Evolutionary conservation across 2,329 filamentous ascomycete species (phyloP).

Genomic region (Bretziella fagacearum): DNA sequence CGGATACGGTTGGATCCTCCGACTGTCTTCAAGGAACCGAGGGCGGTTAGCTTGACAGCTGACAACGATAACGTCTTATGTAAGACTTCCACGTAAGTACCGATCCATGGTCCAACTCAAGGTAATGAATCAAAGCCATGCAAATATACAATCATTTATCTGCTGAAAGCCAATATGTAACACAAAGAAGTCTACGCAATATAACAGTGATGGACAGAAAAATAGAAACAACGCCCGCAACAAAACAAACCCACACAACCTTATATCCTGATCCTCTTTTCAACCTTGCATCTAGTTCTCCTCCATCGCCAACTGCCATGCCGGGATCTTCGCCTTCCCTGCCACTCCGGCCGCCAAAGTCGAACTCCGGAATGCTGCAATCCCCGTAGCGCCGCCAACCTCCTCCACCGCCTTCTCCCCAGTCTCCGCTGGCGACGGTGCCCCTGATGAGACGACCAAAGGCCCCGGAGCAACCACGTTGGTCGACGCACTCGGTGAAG

Average conservation of each 20-base stretch:
- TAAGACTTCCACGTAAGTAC: no score
- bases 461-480: neutral
- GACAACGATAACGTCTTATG: no score
- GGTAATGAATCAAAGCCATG: no score
- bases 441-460: neutral
- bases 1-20: no score
- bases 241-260: neutral
- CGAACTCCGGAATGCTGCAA: neutral
- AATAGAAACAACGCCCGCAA: neutral
- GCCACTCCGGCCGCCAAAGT: conserved; percentile 19
- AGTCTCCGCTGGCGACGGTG: conserved; percentile 8
- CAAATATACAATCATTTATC: no score
- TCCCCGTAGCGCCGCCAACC: neutral
- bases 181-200: neutral
- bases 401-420: neutral
- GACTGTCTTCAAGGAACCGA: no score
- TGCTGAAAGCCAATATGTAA: no score
- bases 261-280: neutral
- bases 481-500: conserved; percentile 10
- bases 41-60: no score
- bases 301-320: conserved; percentile 32
- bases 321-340: conserved; percentile 53
- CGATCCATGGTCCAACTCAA: no score
- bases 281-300: neutral
- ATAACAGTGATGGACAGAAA: neutral